Percentiles rank a stretch among this genome's conserved stretches.
Conservation (phyloP, 2,329 filamentous ascomycete genomes). For the Bipolaris sorokiniana region DNA sequence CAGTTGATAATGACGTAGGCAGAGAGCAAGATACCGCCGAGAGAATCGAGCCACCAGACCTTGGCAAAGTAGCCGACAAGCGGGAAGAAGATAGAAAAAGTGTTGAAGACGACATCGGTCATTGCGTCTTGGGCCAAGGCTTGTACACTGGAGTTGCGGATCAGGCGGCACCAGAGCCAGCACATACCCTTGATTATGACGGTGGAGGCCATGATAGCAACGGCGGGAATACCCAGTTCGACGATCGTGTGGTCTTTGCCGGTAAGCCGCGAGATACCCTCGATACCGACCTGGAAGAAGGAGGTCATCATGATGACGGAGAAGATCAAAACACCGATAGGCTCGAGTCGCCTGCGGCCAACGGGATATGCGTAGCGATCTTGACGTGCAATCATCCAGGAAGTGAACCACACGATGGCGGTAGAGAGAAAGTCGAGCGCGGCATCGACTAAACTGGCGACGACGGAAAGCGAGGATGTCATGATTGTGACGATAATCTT, state of each 20-base stretch:
- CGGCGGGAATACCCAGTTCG: constrained; percentile 73
- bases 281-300: constrained; percentile 77
- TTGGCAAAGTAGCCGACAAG: constrained; percentile 76
- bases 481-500: constrained; percentile 79
- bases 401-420: constrained; percentile 80
- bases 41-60: constrained; percentile 83
- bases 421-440: constrained; percentile 82
- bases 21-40: constrained; percentile 80
- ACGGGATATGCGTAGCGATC: constrained; percentile 80
- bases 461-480: constrained; percentile 80
- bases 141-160: constrained; percentile 85
- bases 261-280: constrained; percentile 70
- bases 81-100: constrained; percentile 86
- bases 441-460: constrained; percentile 80
- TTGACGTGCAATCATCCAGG: constrained; percentile 72
- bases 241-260: constrained; percentile 70
- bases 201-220: constrained; percentile 80
- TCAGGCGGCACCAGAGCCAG: constrained; percentile 86
- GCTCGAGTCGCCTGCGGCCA: constrained; percentile 77
- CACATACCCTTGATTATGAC: constrained; percentile 81
- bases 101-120: constrained; percentile 87
- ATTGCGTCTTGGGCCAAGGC: constrained; percentile 73
- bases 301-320: constrained; percentile 86
- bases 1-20: constrained; percentile 80
- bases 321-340: constrained; percentile 79